A percentile compares a stretch with the other conserved stretches of the same genome.
Evolutionary conservation across 164 flowering plant genomes (phyloP).

Genomic region (Dillenia turbinata): DNA sequence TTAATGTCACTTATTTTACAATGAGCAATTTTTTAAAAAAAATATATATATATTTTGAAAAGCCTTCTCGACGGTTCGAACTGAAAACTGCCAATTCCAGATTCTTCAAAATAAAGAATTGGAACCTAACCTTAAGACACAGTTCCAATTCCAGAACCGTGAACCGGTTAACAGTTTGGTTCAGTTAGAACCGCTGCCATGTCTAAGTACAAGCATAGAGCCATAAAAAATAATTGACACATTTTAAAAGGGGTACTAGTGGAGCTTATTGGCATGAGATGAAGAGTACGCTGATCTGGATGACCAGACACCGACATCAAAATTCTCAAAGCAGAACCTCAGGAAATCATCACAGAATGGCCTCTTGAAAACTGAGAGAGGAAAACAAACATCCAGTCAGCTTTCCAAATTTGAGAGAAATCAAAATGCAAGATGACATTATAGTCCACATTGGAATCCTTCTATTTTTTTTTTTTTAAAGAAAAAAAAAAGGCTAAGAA

Average conservation of each 20-base stretch:
- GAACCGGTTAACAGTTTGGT: too few relatives aligned
- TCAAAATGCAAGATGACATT: neutral
- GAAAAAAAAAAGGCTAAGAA: neutral
- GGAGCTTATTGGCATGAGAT: neutral
- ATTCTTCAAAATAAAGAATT: too few relatives aligned
- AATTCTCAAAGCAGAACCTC: constrained; percentile 76
- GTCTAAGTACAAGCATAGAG: neutral
- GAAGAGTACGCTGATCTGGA: constrained; percentile 63
- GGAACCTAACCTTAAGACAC: neutral
- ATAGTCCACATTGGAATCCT: too few relatives aligned
- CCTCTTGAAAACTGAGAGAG: constrained; percentile 71
- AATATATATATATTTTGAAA: too few relatives aligned
- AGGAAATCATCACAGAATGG: constrained; percentile 73
- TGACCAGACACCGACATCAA: constrained; percentile 85
- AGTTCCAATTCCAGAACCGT: neutral
- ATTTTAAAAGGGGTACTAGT: neutral
- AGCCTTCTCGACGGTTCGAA: neutral
- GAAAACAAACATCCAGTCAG: neutral
- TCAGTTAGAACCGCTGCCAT: too few relatives aligned
- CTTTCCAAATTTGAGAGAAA: neutral
- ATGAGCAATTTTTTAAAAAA: too few relatives aligned
- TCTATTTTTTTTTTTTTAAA: too few relatives aligned
- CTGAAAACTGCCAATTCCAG: too few relatives aligned
- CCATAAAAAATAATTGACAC: neutral
- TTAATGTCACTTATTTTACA: too few relatives aligned